Conservation (phyloP, 495 filamentous ascomycete genomes). For the Lophium mytilinum region DNA sequence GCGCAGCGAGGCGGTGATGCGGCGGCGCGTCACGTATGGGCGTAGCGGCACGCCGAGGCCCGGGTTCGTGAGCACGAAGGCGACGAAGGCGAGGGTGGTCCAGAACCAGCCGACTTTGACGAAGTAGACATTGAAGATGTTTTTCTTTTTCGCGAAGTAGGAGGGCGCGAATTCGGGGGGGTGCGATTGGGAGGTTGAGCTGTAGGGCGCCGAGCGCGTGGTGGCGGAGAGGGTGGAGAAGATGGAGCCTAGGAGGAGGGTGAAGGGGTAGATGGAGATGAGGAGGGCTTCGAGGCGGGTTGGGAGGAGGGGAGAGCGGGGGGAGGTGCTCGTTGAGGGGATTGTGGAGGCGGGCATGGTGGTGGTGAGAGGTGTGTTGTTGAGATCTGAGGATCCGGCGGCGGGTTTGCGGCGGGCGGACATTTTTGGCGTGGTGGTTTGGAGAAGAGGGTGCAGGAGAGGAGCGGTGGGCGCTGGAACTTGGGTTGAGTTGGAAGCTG, state of each 20-base stretch:
- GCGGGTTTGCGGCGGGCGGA: conserved; percentile 15
- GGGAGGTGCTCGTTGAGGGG: neutral
- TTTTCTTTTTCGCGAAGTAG: conserved; percentile 89
- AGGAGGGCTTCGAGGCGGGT: conserved; percentile 55
- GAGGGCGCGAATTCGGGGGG: conserved; percentile 53
- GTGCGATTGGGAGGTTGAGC: conserved; percentile 48
- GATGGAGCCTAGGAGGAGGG: conserved; percentile 69
- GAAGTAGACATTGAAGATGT: conserved; percentile 83
- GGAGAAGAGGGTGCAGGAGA: neutral
- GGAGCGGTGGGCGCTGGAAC: neutral
- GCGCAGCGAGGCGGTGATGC: conserved; percentile 48
- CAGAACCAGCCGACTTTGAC: conserved; percentile 95
- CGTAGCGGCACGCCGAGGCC: conserved; percentile 31
- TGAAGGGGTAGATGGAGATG: conserved; percentile 61
- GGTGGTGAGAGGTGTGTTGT: conserved; percentile 14
- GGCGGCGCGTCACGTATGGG: conserved; percentile 28
- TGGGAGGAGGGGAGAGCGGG: conserved; percentile 46
- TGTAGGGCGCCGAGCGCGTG: conserved; percentile 52
- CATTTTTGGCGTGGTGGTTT: conserved; percentile 1
- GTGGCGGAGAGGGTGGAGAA: conserved; percentile 71
- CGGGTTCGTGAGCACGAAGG: conserved; percentile 55
- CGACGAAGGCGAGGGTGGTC: conserved; percentile 61
- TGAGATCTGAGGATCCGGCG: neutral
- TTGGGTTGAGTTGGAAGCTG: neutral
- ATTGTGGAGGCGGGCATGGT: conserved; percentile 6